phyloP scores from a whole-genome alignment of 257 asterid species.

The Rubia yunnanensis region DNA sequence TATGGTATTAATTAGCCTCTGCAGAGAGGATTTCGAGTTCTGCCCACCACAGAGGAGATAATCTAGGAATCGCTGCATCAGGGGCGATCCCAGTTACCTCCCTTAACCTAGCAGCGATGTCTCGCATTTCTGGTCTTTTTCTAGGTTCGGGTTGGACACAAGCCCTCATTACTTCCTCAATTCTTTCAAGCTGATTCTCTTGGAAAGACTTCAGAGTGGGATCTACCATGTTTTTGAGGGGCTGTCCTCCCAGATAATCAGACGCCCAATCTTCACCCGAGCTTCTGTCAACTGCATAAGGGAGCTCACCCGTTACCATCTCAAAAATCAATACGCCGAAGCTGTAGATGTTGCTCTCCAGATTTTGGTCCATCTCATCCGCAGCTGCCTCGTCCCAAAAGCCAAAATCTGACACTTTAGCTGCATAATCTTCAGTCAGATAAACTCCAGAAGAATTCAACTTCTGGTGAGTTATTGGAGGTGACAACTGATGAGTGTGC shows the following conservation, averaged over 20 bases:
- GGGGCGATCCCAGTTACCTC: constrained; percentile 58
- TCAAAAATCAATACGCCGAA: constrained; percentile 64
- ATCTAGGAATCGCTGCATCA: constrained; percentile 56
- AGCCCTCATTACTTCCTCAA: constrained; percentile 39
- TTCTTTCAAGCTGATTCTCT: constrained; percentile 38
- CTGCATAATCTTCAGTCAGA: constrained; percentile 78
- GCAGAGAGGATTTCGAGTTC: constrained; percentile 63
- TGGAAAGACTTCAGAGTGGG: constrained; percentile 45
- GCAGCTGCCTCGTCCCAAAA: constrained; percentile 29
- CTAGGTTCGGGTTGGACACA: constrained; percentile 45
- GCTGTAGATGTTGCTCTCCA: constrained; percentile 50
- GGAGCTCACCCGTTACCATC: constrained; percentile 68
- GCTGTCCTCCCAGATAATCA: constrained; percentile 36
- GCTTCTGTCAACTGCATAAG: constrained; percentile 41
- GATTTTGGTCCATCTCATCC: constrained; percentile 22
- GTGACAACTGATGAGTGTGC: constrained; percentile 63
- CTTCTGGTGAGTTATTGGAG: constrained; percentile 52
- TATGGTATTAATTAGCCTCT: constrained; percentile 22
- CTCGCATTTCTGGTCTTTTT: constrained; percentile 44
- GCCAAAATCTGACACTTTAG: constrained; percentile 63
- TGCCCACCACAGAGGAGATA: constrained; percentile 95
- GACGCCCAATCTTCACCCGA: constrained; percentile 56
- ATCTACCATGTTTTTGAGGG: constrained; percentile 41
- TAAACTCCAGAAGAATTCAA: constrained; percentile 57
- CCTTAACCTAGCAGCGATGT: constrained; percentile 44